phyloP scores from a whole-genome alignment of 768 basidiomycete species.

The Hemileccinum rubropunctum region DNA sequence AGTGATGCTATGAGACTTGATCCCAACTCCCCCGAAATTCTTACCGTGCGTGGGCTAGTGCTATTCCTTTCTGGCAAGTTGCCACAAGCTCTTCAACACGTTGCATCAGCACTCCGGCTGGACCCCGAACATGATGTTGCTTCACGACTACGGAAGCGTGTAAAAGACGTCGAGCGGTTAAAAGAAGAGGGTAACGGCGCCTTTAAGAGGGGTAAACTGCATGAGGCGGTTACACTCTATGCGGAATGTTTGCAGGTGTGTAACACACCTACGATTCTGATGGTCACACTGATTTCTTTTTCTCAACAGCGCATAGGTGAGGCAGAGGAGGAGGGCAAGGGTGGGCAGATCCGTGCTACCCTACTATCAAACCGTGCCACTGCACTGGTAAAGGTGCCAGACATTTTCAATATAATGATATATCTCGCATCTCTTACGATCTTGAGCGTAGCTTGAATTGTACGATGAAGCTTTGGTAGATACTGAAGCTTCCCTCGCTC shows the following conservation, averaged over 20 bases:
- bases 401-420: neutral
- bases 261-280: neutral
- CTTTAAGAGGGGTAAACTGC: constrained; percentile 60
- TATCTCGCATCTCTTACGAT: constrained; percentile 3
- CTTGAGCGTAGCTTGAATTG: constrained; percentile 49
- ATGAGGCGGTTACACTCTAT: constrained; percentile 69
- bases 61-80: constrained; percentile 73
- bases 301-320: constrained; percentile 59
- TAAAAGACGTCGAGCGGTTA: constrained; percentile 77
- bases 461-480: constrained; percentile 71
- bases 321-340: constrained; percentile 66
- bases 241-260: constrained; percentile 66
- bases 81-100: constrained; percentile 69
- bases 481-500: constrained; percentile 61
- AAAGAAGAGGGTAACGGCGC: constrained; percentile 83
- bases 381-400: constrained; percentile 65
- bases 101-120: constrained; percentile 64
- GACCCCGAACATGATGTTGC: constrained; percentile 78
- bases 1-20: constrained; percentile 76
- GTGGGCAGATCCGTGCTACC: constrained; percentile 78
- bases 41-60: constrained; percentile 75
- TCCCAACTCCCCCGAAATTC: constrained; percentile 73
- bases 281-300: neutral
- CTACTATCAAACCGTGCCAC: constrained; percentile 84
- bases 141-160: constrained; percentile 66